Evolutionary conservation across 140 eudicot genomes (phyloP).

Genomic region (Stevia rebaudiana): DNA sequence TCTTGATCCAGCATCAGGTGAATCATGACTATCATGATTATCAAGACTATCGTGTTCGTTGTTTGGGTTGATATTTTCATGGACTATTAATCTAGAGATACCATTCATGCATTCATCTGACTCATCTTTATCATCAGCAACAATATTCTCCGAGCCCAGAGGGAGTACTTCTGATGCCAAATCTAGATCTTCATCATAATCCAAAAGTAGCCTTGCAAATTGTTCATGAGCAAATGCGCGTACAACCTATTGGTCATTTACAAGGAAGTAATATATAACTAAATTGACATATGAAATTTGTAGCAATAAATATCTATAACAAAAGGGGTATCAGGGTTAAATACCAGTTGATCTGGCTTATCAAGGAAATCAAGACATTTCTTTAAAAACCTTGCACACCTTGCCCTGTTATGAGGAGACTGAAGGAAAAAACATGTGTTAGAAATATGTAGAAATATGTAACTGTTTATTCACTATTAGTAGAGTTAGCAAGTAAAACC

Average conservation of each 20-base stretch:
- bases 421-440: conserved; percentile 35
- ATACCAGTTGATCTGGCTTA: conserved; percentile 92
- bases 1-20: conserved; percentile 21
- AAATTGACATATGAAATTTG: conserved; percentile 5
- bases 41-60: conserved; percentile 15
- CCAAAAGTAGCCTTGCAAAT: conserved; percentile 89
- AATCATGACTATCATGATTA: too few species aligned
- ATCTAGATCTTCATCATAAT: conserved; percentile 61
- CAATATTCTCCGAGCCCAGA: conserved; percentile 45
- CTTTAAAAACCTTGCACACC: conserved; percentile 71
- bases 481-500: background rate
- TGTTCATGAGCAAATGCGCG: conserved; percentile 98
- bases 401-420: conserved; percentile 64
- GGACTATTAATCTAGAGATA: conserved; percentile 46
- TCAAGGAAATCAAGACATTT: conserved; percentile 88
- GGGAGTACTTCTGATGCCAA: conserved; percentile 58
- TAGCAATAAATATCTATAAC: background rate
- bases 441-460: conserved; percentile 21
- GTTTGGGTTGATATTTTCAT: conserved; percentile 27
- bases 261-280: background rate
- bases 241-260: conserved; percentile 57
- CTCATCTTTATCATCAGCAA: conserved; percentile 65
- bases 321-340: background rate
- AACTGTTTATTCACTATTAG: background rate
- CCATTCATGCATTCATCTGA: conserved; percentile 46